A percentile compares a stretch with the other conserved stretches of the same genome.
Conservation (phyloP, 2,329 filamentous ascomycete species). For the Penicillium sp. region DNA sequence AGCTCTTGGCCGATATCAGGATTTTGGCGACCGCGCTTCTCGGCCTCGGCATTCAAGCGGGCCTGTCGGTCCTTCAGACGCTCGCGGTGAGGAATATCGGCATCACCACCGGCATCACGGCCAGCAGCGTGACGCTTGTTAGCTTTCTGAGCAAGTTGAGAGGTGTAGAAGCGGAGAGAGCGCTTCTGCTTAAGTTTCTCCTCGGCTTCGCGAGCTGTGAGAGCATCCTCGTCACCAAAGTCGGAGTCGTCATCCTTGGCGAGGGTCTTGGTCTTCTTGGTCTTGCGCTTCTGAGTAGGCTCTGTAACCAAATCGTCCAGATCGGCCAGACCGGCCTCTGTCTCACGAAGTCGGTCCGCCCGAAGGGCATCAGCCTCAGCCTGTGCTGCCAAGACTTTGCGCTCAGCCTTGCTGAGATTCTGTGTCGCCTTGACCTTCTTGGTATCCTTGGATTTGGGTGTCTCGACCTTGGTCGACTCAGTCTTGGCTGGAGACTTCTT, state of each 20-base stretch:
- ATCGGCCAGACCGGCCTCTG: slow-evolving; percentile 72
- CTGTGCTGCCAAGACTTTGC: slow-evolving; percentile 54
- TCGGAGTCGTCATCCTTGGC: slow-evolving; percentile 68
- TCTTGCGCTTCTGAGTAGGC: slow-evolving; percentile 49
- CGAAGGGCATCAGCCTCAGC: slow-evolving; percentile 55
- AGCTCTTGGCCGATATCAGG: slow-evolving; percentile 65
- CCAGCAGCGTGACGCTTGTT: slow-evolving; percentile 71
- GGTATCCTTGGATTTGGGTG: slow-evolving; percentile 37
- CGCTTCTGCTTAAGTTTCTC: slow-evolving; percentile 91
- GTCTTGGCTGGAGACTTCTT: slow-evolving; percentile 17
- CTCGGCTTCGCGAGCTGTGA: slow-evolving; percentile 76
- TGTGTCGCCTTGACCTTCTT: slow-evolving; percentile 44
- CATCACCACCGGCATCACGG: slow-evolving; percentile 61
- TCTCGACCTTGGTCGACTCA: slow-evolving; percentile 12
- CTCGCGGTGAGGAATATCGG: slow-evolving; percentile 77
- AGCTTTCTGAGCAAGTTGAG: slow-evolving; percentile 91
- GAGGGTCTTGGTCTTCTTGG: slow-evolving; percentile 32
- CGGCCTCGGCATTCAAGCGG: slow-evolving; percentile 84
- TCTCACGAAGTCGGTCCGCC: slow-evolving; percentile 54
- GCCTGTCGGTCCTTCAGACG: slow-evolving; percentile 82
- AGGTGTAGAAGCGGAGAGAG: slow-evolving; percentile 94
- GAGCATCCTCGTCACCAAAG: slow-evolving; percentile 83
- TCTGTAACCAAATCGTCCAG: slow-evolving; percentile 62
- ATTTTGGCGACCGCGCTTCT: slow-evolving; percentile 72
- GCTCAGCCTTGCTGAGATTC: slow-evolving; percentile 51